Base-by-base conservation (phyloP, 1,139 yeast species). In the Candida buenavistaensis region DNA sequence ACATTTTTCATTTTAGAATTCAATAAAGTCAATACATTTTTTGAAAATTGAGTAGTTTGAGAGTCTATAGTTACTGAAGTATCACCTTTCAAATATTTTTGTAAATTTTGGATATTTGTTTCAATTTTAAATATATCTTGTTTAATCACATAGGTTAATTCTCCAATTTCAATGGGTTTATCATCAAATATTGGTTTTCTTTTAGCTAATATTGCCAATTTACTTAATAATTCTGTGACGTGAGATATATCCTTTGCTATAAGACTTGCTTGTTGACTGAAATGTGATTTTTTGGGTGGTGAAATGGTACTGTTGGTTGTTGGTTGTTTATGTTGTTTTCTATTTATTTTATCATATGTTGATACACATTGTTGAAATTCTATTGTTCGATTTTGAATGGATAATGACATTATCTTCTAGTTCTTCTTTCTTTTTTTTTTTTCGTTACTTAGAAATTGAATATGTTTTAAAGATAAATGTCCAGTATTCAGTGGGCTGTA, bases 161-260 rank as follows among this genome's bases (percentile, higher is more conserved):
- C 97, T 13, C 92, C 87, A 43, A 94, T 87, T 55, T 92, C 98
- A 20, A 86, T 82, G 1, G 98, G 97, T 48, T 85, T 82, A 59
- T 94, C 98, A 55, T 90, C 96, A 51, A 92, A 87, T 52, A 92
- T 63, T n/a, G 97, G 95, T 57, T 89, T 90, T 48, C 90, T 70
- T 57, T 84, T 87, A 7, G 98, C 97, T 44, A 92, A 61, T 30
- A 78, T 51, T 1, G 98, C 96, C 33, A 92, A 69, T 48, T 89
- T 82, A 32, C 85, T 80, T 40, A 94, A 70, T 51, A 89, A 69
- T 39, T 81, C 89, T 2, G 97, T 90, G n/a, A 94, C 88, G 40
- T 80, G 82, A 12, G 89, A 83, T 37, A 92, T 88, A 52, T 92
- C 97, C 51, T 80, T 83, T 33, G 97, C 97, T 28, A 92, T 87